Base-by-base conservation (phyloP, 23 red algal genomes). In the Chondrus crispus region DNA sequence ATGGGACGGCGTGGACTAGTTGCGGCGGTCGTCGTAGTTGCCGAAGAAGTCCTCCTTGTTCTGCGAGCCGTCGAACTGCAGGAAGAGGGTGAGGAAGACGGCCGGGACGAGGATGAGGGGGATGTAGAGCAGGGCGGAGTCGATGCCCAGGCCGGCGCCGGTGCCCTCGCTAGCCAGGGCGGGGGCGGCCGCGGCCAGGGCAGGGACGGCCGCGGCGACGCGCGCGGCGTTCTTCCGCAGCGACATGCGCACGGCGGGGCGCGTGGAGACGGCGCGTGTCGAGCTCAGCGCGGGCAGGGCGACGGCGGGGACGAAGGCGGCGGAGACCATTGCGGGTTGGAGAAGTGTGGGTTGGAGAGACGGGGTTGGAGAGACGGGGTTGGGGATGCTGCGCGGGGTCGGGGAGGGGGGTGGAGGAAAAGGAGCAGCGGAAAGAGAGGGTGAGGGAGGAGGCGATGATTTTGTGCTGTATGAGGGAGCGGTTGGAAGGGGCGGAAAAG, bases 11-110 rank as follows among this genome's bases (percentile, higher is more conserved):
- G 22, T 29, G n/a, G 28, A 72, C 71, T 91, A 96, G 72, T 92
- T 91, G 22, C 94, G 88, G 39, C 94, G 74, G 45, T 93, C 84
- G 42, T 96, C 94, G 50, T 81, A 88, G 9, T 62, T 51, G 30
- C 94, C 94, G 14, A 92, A 64, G 69, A 96, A 96, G 81, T 96
- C 94, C 74, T 92, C 89, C 18, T 96, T 96, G 68, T 81, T 74
- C 68, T 96, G 94, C 14, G 70, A 69, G 36, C 69, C 47, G 58
- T 44, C 81, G 40, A 92, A 92, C 73, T 90, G 84, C 35, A 96
- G 58, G 58, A 87, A 96, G 20, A 96, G 79, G 6, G 92, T 33
- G 46, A 96, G 70, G 87, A 96, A 96, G 11, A 82, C 78, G 68
- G 87, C 83, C 4, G 94, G 94, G 46, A 96, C 87, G 22, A 43